Evolutionary conservation across 805 yeast species (phyloP).

Genomic region (Wickerhamomyces mucosus): DNA sequence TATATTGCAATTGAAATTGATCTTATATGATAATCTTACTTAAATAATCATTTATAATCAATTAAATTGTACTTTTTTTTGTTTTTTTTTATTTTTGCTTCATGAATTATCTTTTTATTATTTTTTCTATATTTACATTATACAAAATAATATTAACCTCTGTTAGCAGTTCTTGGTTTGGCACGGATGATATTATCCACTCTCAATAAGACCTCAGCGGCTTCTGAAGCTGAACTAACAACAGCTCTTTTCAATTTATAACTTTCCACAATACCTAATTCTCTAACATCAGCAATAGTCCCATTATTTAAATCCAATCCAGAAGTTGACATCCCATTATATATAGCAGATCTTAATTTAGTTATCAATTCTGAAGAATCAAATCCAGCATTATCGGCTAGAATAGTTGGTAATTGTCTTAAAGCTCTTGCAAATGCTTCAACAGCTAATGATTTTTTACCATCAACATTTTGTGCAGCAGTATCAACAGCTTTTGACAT

Average conservation of each 20-base stretch:
- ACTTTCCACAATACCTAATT: slow-evolving; percentile 85
- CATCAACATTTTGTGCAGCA: slow-evolving; percentile 88
- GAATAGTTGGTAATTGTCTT: slow-evolving; percentile 88
- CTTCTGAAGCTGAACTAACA: slow-evolving; percentile 93
- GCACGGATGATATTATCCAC: slow-evolving; percentile 97
- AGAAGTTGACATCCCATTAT: slow-evolving; percentile 84
- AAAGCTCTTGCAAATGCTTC: slow-evolving; percentile 92
- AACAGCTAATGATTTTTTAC: slow-evolving; percentile 88
- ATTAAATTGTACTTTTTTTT: too few species aligned
- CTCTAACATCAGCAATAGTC: slow-evolving; percentile 86
- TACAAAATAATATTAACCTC: too few species aligned
- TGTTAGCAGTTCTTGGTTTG: slow-evolving; percentile 92
- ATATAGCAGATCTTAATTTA: slow-evolving; percentile 72
- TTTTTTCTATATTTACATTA: too few species aligned
- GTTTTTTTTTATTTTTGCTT: too few species aligned
- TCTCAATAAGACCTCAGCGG: slow-evolving; percentile 89
- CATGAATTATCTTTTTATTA: too few species aligned
- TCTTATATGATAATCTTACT: too few species aligned
- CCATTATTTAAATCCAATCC: slow-evolving; percentile 88
- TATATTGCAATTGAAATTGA: too few species aligned
- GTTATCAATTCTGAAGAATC: slow-evolving; percentile 91
- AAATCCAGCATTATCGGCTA: slow-evolving; percentile 95
- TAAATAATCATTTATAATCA: too few species aligned
- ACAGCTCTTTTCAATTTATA: slow-evolving; percentile 90
- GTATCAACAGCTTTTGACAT: slow-evolving; percentile 98